Evolutionary conservation across 495 filamentous ascomycete species (phyloP), one percentile per base, ranked within the genome.

Genomic region (Talaromyces liani): DNA sequence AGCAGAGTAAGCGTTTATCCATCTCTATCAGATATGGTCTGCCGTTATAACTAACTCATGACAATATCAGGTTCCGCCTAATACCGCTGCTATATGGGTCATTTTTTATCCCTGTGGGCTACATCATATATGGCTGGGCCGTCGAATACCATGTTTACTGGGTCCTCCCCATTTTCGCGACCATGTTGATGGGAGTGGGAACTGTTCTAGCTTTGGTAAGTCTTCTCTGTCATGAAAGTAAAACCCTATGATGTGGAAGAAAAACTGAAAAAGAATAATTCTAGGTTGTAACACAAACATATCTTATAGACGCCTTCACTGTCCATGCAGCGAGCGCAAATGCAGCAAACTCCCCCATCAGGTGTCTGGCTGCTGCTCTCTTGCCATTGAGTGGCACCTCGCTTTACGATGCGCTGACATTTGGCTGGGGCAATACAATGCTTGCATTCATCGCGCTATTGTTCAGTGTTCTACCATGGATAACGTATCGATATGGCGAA

Each of bases 231-330:
- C 33, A 1, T 36, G 33, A 36, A 10, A 12, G 6, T 36, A 36
- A 2, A 36, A 12, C 10, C 8, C 33, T 36, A 47, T 66, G 12
- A 53, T 18, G 10, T 3, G 49, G 16, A 53, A 53, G 1, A 53
- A 53, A 25, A 18, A 53, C 49, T 53, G 49, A 53, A 53, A 53
- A 20, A 53, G 49, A 53, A 18, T 53, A 53, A 6, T 53, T 53
- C n/a, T 53, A 53, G 49, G 49, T 53, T 14, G 49, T 53, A n/a
- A 53, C 49, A 53, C 49, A 53, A 53, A 65, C 88, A 73, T 89
- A 90, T 65, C 83, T 84, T 64, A 87, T 84, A 47, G 78, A 85
- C 24, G 82, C 81, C 63, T 84, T 87, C 24, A 83, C 85, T 14
- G 59, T 71, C 56, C 84, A 86, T 68, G 85, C 86, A 0, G 84